phyloP scores from a whole-genome alignment of 2,329 filamentous ascomycete genomes.

The Calcarisporium arbuscula region DNA sequence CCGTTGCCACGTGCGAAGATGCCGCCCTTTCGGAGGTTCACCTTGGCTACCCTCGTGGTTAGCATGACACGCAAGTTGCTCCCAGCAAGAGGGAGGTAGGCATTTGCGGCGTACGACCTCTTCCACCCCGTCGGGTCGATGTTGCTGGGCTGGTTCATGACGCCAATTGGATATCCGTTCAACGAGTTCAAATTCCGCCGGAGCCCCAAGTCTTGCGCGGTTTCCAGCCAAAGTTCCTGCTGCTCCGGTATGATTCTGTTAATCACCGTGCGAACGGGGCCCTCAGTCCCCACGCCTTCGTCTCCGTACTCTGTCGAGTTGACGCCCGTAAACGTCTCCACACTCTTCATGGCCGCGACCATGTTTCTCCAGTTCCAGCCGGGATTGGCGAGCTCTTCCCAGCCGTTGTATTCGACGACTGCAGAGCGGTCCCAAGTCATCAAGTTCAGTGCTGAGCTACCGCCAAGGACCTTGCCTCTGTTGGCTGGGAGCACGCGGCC shows the following conservation, averaged over 20 bases:
- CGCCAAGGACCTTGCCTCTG: slow-evolving; percentile 16
- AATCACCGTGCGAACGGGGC: too few relatives aligned
- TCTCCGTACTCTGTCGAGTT: neutral
- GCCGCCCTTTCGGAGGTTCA: slow-evolving; percentile 1
- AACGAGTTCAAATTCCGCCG: slow-evolving; percentile 3
- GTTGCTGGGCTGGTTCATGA: too few relatives aligned
- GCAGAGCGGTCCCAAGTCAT: slow-evolving; percentile 14
- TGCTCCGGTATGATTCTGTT: too few relatives aligned
- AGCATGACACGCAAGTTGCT: slow-evolving; percentile 5
- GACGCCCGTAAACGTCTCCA: neutral
- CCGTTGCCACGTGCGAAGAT: neutral
- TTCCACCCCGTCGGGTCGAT: neutral
- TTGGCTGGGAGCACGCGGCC: slow-evolving; percentile 13
- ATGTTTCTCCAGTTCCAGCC: slow-evolving; percentile 20
- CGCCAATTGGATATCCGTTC: slow-evolving; percentile 3
- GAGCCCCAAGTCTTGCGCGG: slow-evolving; percentile 8
- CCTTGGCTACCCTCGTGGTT: slow-evolving; percentile 1
- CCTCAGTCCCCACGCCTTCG: slow-evolving; percentile 5
- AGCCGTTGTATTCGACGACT: slow-evolving; percentile 17
- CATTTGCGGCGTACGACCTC: neutral
- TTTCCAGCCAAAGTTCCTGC: too few relatives aligned
- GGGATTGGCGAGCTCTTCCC: slow-evolving; percentile 19
- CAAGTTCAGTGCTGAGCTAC: slow-evolving; percentile 19
- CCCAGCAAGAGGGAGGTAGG: too few relatives aligned
- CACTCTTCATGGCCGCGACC: slow-evolving; percentile 1